A percentile compares a stretch with the other conserved stretches of the same genome.
Evolutionary conservation across 2,329 filamentous ascomycete genomes (phyloP).

Genomic region (Trichoderma semiorbis): DNA sequence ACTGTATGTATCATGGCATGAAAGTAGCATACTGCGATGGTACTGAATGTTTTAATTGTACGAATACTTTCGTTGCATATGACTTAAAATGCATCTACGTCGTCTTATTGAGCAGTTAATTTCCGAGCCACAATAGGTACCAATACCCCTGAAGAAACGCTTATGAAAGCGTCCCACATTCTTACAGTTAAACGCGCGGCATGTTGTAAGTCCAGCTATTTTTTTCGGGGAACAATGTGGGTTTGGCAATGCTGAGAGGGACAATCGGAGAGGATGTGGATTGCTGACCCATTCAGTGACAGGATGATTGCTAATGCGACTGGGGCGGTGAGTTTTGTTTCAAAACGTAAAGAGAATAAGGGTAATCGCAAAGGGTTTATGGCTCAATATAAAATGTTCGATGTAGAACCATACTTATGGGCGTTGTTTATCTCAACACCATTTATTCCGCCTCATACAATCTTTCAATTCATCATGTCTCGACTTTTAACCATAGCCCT

Average conservation of each 20-base stretch:
- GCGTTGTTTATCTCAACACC: background rate
- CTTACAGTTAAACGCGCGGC: background rate
- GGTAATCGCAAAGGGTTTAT: background rate
- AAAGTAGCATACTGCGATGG: too few relatives aligned
- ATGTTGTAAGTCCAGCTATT: background rate
- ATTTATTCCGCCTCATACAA: background rate
- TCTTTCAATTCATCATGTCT: background rate
- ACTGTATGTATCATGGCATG: too few relatives aligned
- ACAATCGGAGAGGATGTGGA: background rate
- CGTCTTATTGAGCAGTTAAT: too few relatives aligned
- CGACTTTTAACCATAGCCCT: background rate
- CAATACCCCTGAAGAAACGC: background rate
- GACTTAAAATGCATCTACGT: too few relatives aligned
- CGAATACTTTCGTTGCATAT: too few relatives aligned
- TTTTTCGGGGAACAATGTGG: background rate
- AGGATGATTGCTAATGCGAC: background rate
- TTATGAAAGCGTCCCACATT: background rate
- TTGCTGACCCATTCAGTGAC: background rate
- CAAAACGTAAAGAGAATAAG: background rate
- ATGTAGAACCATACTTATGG: background rate
- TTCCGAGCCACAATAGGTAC: background rate
- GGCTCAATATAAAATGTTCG: background rate
- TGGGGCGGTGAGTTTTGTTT: background rate
- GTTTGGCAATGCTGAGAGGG: background rate
- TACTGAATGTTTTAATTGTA: too few relatives aligned